Base-by-base conservation (phyloP, 441 rosid species). In the Viola pubescens region DNA sequence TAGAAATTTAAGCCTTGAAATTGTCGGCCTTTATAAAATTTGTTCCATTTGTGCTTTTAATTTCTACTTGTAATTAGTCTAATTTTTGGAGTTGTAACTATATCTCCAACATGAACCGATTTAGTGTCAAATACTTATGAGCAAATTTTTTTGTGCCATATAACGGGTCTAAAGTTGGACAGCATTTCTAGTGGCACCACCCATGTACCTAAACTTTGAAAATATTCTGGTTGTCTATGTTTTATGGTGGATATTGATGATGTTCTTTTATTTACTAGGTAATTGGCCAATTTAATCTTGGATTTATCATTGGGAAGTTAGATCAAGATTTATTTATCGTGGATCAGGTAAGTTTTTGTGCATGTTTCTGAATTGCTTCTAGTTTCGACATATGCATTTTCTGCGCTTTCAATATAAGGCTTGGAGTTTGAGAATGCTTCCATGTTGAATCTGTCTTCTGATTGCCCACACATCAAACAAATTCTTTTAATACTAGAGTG, bases 211-310 rank as follows among this genome's bases (percentile, higher is more conserved):
- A 53, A 54, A 40, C 55, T 53, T 38, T 64, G 43, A 59, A 52
- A 56, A 52, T 26, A 26, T 26, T 40, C 10, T 40, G 48, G 9
- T 4, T 56, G 34, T 41, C 51, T 48, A 16, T 63, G 51, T 56
- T 42, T 65, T 54, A 47, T 19, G 37, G 37, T 37, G 40, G 39
- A 48, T 48, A 10, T 60, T 38, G 59, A 54, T 61, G 13, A 34
- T 52, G 39, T 39, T 40, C 70, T 59, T 54, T 48, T 34, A 65
- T 59, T 63, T 19, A 3, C 8, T 58, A 90, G 99, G 99, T 94
- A 57, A 78, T 94, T 55, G 99, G 99, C 14, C 99, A 94, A 68
- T 94, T 94, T 75, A 94, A 94, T 77, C 96, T 86, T 73, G 99
- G 99, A 52, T 94, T 94, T 74, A 90, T 90, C 73, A 79, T 94